These are phyloP conservation scores for Lenzites betulinus DNA, from an alignment of 768 basidiomycete species.

Conservation along the genomic window DNA sequence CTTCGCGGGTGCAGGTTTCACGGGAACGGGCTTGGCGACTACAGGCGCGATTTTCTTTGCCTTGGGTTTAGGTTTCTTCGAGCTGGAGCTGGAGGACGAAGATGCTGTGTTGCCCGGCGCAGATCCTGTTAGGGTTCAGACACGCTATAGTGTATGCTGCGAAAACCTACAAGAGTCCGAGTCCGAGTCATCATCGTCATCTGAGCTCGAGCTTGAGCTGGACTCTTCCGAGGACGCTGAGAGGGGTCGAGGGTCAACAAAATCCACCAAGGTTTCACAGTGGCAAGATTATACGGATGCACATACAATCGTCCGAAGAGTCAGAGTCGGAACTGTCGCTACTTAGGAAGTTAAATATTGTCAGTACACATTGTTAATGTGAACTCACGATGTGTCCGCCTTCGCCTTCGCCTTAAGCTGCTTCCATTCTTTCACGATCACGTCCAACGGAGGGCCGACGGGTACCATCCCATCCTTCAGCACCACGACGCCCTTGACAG, in stretches of 20 bases:
- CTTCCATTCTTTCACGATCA: constrained; percentile 71
- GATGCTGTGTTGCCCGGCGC: constrained; percentile 2
- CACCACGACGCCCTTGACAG: constrained; percentile 61
- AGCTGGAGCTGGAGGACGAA: constrained; percentile 7
- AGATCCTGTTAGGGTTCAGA: constrained; percentile 14
- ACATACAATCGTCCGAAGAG: constrained; percentile 25
- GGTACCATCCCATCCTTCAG: constrained; percentile 54
- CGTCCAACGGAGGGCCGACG: constrained; percentile 59
- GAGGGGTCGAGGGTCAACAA: neutral
- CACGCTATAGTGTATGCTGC: neutral
- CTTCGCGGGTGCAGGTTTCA: neutral
- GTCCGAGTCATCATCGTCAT: constrained; percentile 26
- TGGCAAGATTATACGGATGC: neutral
- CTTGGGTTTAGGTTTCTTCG: neutral
- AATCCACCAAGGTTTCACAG: constrained; percentile 8
- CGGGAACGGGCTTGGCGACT: neutral
- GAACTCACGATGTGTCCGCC: constrained; percentile 30
- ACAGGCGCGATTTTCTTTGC: neutral
- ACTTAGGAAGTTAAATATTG: neutral
- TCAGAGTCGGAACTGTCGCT: constrained; percentile 15
- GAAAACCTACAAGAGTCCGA: constrained; percentile 28
- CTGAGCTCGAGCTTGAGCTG: constrained; percentile 31
- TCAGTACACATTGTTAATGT: neutral
- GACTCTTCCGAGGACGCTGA: constrained; percentile 18
- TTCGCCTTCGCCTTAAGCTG: constrained; percentile 21